A percentile compares a stretch with the other conserved stretches of the same genome.
phyloP scores from a whole-genome alignment of 2,329 filamentous ascomycete species.

The Talaromyces atroroseus region DNA sequence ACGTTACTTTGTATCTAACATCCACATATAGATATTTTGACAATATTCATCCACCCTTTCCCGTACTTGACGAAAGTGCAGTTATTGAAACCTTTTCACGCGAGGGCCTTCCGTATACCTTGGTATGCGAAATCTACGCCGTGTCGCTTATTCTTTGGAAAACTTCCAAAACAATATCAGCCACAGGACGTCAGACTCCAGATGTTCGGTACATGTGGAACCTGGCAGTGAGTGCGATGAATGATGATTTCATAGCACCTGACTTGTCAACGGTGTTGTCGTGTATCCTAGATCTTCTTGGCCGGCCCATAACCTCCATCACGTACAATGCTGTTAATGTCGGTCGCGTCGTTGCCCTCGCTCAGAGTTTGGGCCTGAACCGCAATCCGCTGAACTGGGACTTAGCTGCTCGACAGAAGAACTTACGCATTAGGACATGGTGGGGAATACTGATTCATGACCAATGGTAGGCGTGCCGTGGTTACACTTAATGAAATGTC shows the following conservation, averaged over 20 bases:
- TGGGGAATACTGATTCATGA: constrained; percentile 52
- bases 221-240: constrained; percentile 48
- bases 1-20: constrained; percentile 35
- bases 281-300: constrained; percentile 48
- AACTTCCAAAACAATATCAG: constrained; percentile 22
- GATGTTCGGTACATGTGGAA: constrained; percentile 54
- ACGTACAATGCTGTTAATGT: constrained; percentile 48
- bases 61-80: constrained; percentile 46
- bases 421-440: constrained; percentile 49
- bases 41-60: constrained; percentile 48
- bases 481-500: neutral
- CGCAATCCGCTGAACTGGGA: constrained; percentile 48
- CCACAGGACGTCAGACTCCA: constrained; percentile 27
- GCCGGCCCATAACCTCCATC: constrained; percentile 48
- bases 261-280: constrained; percentile 49
- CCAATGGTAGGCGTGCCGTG: constrained; percentile 39
- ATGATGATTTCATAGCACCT: constrained; percentile 49
- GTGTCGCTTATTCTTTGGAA: constrained; percentile 48
- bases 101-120: constrained; percentile 44
- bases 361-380: constrained; percentile 51
- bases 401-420: constrained; percentile 45
- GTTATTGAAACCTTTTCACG: constrained; percentile 40
- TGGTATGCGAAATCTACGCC: constrained; percentile 48
- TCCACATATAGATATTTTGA: constrained; percentile 43
- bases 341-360: constrained; percentile 47